phyloP scores from a whole-genome alignment of 2,329 filamentous ascomycete genomes.

The Epichloe uncinata region DNA sequence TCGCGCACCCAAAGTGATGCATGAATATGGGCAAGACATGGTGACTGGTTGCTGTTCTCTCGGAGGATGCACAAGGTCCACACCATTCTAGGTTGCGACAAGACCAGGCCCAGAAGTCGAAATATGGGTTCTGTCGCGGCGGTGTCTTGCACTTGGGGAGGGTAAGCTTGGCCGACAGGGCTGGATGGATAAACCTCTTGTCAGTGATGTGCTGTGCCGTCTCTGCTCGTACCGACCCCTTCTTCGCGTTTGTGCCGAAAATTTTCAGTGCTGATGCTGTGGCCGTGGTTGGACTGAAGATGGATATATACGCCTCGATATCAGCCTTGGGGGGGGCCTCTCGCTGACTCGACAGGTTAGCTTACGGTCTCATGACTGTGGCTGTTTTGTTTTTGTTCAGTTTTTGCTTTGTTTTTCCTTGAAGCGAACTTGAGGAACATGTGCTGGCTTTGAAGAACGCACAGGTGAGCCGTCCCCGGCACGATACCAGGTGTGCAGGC shows the following conservation, averaged over 20 bases:
- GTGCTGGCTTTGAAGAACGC: slow-evolving; percentile 7
- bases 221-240: slow-evolving; percentile 43
- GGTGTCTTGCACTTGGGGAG: slow-evolving; percentile 33
- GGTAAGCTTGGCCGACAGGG: slow-evolving; percentile 23
- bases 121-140: slow-evolving; percentile 46
- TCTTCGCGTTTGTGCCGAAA: slow-evolving; percentile 50
- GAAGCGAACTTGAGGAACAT: neutral
- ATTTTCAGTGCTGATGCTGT: slow-evolving; percentile 49
- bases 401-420: neutral
- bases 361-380: neutral
- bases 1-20: slow-evolving; percentile 66
- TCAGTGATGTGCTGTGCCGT: slow-evolving; percentile 42
- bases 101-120: slow-evolving; percentile 54
- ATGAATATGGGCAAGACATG: slow-evolving; percentile 60
- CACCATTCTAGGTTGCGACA: slow-evolving; percentile 52
- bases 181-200: slow-evolving; percentile 37
- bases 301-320: slow-evolving; percentile 49
- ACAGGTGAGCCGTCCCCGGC: slow-evolving; percentile 21
- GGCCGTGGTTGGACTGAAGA: slow-evolving; percentile 49
- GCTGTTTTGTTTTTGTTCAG: too few species aligned
- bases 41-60: slow-evolving; percentile 43
- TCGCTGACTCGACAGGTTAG: slow-evolving; percentile 14
- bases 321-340: slow-evolving; percentile 42
- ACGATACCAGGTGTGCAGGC: slow-evolving; percentile 37
- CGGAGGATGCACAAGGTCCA: slow-evolving; percentile 41